Evolutionary conservation across 2,329 filamentous ascomycete species (phyloP).

Genomic region (Leptographium lundbergii): DNA sequence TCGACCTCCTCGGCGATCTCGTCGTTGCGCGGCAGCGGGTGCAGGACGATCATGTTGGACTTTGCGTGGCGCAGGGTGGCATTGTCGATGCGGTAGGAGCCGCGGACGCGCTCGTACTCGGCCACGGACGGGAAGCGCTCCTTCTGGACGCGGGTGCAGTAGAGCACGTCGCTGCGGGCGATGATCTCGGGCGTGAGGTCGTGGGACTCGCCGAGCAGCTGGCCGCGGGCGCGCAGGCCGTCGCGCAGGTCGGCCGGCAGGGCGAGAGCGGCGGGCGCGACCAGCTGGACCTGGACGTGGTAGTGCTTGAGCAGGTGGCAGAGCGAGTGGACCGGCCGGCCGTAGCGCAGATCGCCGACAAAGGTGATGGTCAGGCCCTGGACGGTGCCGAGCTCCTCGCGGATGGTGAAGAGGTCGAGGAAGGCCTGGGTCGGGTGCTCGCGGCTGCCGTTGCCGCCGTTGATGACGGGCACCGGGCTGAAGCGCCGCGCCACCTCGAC

Average conservation of each 20-base stretch:
- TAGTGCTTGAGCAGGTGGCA: slow-evolving; percentile 92
- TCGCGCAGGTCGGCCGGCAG: slow-evolving; percentile 66
- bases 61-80: slow-evolving; percentile 83
- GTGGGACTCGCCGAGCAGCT: slow-evolving; percentile 64
- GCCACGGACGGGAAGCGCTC: slow-evolving; percentile 77
- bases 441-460: slow-evolving; percentile 88
- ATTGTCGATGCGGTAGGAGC: slow-evolving; percentile 82
- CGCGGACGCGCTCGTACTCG: slow-evolving; percentile 79
- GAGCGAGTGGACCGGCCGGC: slow-evolving; percentile 88
- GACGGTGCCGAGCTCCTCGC: slow-evolving; percentile 91
- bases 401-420: slow-evolving; percentile 95
- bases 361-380: slow-evolving; percentile 95
- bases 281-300: slow-evolving; percentile 85
- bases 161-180: slow-evolving; percentile 77
- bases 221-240: slow-evolving; percentile 58
- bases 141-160: slow-evolving; percentile 94
- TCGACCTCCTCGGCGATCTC: slow-evolving; percentile 95
- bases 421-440: slow-evolving; percentile 98
- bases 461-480: slow-evolving; percentile 86
- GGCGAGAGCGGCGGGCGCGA: slow-evolving; percentile 65
- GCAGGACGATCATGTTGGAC: slow-evolving; percentile 85
- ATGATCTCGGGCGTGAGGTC: slow-evolving; percentile 79
- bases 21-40: slow-evolving; percentile 84
- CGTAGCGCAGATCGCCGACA: slow-evolving; percentile 82
- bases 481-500: slow-evolving; percentile 76